Conservation (phyloP, 2,329 filamentous ascomycete genomes). For the Aureobasidium sp. region DNA sequence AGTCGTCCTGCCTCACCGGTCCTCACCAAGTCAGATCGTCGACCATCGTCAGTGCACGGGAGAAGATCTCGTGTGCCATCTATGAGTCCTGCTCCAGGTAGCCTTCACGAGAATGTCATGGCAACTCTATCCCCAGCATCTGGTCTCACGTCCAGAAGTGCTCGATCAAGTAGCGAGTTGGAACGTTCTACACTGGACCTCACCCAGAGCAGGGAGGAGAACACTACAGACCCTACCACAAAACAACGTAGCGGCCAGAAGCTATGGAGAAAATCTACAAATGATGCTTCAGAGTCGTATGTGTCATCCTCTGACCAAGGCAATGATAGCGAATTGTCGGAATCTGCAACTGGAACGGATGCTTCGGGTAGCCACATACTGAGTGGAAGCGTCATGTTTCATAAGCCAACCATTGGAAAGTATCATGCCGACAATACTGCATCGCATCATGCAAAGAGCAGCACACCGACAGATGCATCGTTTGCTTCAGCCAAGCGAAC, state of each 20-base stretch:
- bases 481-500: slow-evolving; percentile 6
- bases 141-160: slow-evolving; percentile 30
- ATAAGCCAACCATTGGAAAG: slow-evolving; percentile 58
- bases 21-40: neutral
- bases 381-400: slow-evolving; percentile 79
- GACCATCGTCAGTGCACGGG: neutral
- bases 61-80: slow-evolving; percentile 14
- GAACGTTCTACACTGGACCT: slow-evolving; percentile 33
- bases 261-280: slow-evolving; percentile 28
- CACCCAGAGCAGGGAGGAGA: slow-evolving; percentile 28
- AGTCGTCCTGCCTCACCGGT: neutral
- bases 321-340: slow-evolving; percentile 15
- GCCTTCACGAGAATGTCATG: slow-evolving; percentile 32
- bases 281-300: slow-evolving; percentile 67
- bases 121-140: slow-evolving; percentile 39
- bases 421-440: slow-evolving; percentile 16
- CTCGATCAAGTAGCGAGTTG: slow-evolving; percentile 37
- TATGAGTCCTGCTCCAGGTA: slow-evolving; percentile 5
- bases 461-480: neutral
- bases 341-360: slow-evolving; percentile 63
- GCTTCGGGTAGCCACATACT: slow-evolving; percentile 89
- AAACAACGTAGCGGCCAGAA: neutral
- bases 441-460: neutral
- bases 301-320: slow-evolving; percentile 30
- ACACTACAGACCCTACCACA: neutral